phyloP scores from a whole-genome alignment of 179 eudicot species.

The Actinidia chinensis region DNA sequence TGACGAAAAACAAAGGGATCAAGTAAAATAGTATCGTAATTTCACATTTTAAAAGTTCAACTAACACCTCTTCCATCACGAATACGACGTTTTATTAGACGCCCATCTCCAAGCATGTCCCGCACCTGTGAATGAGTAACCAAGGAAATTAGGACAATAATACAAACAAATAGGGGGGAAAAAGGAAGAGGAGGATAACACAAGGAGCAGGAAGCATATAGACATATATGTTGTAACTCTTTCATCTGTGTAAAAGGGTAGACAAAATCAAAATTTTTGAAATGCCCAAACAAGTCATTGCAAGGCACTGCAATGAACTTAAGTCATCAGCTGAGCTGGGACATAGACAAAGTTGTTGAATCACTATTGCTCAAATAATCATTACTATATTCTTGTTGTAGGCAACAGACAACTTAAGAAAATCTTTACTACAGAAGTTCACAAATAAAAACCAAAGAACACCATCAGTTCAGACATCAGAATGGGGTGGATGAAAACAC shows the following conservation, averaged over 20 bases:
- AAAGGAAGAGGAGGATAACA: background rate
- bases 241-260: background rate
- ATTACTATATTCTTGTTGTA: background rate
- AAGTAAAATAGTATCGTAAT: background rate
- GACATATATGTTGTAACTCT: background rate
- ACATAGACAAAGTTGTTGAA: background rate
- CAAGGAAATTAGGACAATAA: constrained; percentile 2
- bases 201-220: constrained; percentile 6
- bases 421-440: too few relatives aligned
- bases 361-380: background rate
- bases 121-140: constrained; percentile 60
- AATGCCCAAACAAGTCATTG: background rate
- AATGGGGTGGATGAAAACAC: background rate
- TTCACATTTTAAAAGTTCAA: background rate
- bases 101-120: constrained; percentile 99
- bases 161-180: background rate
- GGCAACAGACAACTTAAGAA: background rate
- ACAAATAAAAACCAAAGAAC: background rate
- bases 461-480: background rate
- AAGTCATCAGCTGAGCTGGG: background rate
- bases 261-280: background rate
- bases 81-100: constrained; percentile 90
- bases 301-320: background rate
- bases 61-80: constrained; percentile 86
- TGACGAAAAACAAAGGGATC: background rate